Base-by-base conservation (phyloP, 805 yeast genomes). In the Candida silvatica region DNA sequence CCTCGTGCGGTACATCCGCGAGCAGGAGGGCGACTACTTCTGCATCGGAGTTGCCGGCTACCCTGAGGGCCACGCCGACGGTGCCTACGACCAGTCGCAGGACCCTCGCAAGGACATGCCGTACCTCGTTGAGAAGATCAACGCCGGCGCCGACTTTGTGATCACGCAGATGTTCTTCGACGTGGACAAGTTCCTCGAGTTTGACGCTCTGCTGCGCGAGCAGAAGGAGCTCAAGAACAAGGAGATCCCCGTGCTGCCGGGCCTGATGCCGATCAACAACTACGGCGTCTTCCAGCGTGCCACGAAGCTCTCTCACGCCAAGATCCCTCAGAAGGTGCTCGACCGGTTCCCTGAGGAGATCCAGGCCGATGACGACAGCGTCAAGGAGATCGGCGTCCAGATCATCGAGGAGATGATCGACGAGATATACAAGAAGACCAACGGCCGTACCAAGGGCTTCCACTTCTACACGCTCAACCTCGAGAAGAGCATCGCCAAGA, bases 11-110 rank as follows among this genome's bases (percentile, higher is more conserved):
- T 88, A 90, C 54, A 88, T 92, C 45, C 75, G 72, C 45, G 44
- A 66, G 36, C 56, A 74, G 32, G 67, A 88, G 52, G 92, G 85
- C 3, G 83, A 83, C 51, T 80, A 77, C 47, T 90, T 90, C 60
- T 83, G 95, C 52, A 67, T 90, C 37, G 98, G 98, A 40, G 98
- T 90, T 12, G 98, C 98, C 2, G 97, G 94, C 1, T 90, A 90
- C 56, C 96, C 98, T 6, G 98, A 90, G 54, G 98, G 98, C 15
- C 97, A 90, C 59, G 87, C 85, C 24, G 95, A 88, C 46, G 90
- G 94, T 11, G 69, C 86, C 1, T 84, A 79, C 46, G 67, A 61
- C 31, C 58, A 74, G 6, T 67, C 66, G 24, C 95, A 87, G 54
- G 71, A 75, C 47, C 76, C 80, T 1, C 52, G 54, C 17, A 69